A percentile compares a stretch with the other conserved stretches of the same genome.
Conservation (phyloP, 208 protist genomes). For the Naegleria fowleri region DNA sequence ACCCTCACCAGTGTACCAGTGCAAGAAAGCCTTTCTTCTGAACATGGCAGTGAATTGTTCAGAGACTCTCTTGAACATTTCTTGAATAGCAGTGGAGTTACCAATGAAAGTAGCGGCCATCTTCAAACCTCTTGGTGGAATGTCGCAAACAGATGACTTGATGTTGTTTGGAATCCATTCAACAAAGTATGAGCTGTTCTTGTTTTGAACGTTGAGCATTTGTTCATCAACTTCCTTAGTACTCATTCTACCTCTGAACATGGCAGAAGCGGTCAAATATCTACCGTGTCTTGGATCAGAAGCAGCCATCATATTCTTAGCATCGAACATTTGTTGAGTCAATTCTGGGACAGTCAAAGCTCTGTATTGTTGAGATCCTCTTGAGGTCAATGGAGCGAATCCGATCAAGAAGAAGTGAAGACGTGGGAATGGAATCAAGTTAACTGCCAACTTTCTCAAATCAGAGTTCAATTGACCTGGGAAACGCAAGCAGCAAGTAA, state of each 20-base stretch:
- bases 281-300: constrained; percentile 74
- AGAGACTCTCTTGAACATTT: constrained; percentile 84
- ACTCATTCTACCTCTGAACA: constrained; percentile 81
- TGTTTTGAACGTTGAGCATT: constrained; percentile 86
- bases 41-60: constrained; percentile 97
- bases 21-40: constrained; percentile 95
- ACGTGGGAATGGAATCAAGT: constrained; percentile 90
- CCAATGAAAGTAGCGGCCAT: constrained; percentile 83
- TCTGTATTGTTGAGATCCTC: constrained; percentile 62
- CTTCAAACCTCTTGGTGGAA: constrained; percentile 64
- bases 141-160: constrained; percentile 81
- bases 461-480: constrained; percentile 86
- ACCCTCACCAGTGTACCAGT: constrained; percentile 97
- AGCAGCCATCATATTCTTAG: constrained; percentile 94
- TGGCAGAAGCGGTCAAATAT: constrained; percentile 43
- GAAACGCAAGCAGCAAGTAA: constrained; percentile 88
- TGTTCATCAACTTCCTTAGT: constrained; percentile 95
- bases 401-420: constrained; percentile 96
- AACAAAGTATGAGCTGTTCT: constrained; percentile 92
- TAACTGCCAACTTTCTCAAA: constrained; percentile 87
- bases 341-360: constrained; percentile 77
- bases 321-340: constrained; percentile 90
- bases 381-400: constrained; percentile 86
- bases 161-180: constrained; percentile 90
- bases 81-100: constrained; percentile 85